These are phyloP conservation scores for Dicorynia guianensis DNA, from an alignment of 306 rosid genomes.

Conservation along the genomic window DNA sequence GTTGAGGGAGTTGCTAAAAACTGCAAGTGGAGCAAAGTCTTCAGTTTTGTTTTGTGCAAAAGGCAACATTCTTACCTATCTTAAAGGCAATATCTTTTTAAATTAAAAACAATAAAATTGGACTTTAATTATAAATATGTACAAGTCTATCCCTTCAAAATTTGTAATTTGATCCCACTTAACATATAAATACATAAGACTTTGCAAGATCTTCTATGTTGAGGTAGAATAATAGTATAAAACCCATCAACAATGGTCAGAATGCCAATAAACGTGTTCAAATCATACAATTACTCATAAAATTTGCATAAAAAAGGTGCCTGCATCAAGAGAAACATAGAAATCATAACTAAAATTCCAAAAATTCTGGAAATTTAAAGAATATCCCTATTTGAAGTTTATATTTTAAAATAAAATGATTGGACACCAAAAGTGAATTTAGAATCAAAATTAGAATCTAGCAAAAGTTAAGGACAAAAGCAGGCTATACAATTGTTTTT, in stretches of 20 bases:
- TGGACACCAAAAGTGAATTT: too few species aligned
- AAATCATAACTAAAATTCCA: neutral
- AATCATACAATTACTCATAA: neutral
- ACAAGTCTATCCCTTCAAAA: neutral
- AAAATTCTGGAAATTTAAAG: neutral
- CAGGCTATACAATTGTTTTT: neutral
- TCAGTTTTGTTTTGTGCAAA: neutral
- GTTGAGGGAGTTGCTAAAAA: neutral
- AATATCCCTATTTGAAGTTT: neutral
- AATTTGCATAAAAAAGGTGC: neutral
- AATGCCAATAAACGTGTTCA: neutral
- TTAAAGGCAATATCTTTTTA: neutral
- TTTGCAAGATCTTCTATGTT: neutral
- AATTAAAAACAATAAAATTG: neutral
- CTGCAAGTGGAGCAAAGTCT: neutral
- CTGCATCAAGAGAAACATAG: neutral
- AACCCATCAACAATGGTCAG: neutral
- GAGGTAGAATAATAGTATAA: neutral
- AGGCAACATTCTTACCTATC: neutral
- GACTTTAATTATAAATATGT: neutral
- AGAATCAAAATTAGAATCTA: neutral
- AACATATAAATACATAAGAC: neutral
- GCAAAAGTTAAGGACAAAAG: neutral
- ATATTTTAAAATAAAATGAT: neutral
- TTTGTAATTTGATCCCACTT: too few species aligned